These are phyloP conservation scores for Hymenoscyphus repandus DNA, from an alignment of 2,329 filamentous ascomycete genomes.

Conservation along the genomic window DNA sequence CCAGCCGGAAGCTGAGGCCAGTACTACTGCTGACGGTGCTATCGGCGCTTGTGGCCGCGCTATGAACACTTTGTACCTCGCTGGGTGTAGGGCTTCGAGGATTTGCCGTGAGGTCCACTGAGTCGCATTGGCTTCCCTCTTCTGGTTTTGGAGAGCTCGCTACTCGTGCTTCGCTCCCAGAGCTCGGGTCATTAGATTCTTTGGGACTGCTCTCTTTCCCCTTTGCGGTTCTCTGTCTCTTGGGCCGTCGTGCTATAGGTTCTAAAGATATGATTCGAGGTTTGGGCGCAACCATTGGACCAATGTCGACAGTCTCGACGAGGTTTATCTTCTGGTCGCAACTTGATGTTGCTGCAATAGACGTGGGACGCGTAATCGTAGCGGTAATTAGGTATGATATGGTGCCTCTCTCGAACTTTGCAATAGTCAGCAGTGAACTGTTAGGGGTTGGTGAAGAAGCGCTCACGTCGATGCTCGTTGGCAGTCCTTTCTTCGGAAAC, in stretches of 20 bases:
- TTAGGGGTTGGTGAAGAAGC: not conserved
- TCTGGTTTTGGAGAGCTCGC: slow-evolving; percentile 26
- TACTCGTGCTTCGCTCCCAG: slow-evolving; percentile 19
- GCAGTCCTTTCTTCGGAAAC: slow-evolving; percentile 63
- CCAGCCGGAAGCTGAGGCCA: slow-evolving; percentile 40
- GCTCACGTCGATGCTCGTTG: slow-evolving; percentile 93
- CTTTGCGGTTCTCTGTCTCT: slow-evolving; percentile 36
- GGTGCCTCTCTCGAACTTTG: slow-evolving; percentile 87
- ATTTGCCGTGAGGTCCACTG: slow-evolving; percentile 36
- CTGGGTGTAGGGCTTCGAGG: slow-evolving; percentile 42
- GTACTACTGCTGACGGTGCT: slow-evolving; percentile 43
- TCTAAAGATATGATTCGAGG: slow-evolving; percentile 82
- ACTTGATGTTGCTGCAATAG: slow-evolving; percentile 72
- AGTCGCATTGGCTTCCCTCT: slow-evolving; percentile 31
- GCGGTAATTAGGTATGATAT: slow-evolving; percentile 89
- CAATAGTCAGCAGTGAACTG: slow-evolving; percentile 14
- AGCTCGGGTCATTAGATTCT: slow-evolving; percentile 21
- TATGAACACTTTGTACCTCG: slow-evolving; percentile 62
- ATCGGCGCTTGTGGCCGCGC: slow-evolving; percentile 65
- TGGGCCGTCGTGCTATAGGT: slow-evolving; percentile 68
- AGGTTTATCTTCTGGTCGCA: slow-evolving; percentile 79
- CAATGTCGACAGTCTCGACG: slow-evolving; percentile 80
- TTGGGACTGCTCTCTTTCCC: slow-evolving; percentile 16
- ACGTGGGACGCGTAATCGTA: slow-evolving; percentile 81
- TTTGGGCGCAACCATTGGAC: slow-evolving; percentile 65